Conservation (phyloP, 148 eudicot genomes). For the Vaccinium myrtillus region DNA sequence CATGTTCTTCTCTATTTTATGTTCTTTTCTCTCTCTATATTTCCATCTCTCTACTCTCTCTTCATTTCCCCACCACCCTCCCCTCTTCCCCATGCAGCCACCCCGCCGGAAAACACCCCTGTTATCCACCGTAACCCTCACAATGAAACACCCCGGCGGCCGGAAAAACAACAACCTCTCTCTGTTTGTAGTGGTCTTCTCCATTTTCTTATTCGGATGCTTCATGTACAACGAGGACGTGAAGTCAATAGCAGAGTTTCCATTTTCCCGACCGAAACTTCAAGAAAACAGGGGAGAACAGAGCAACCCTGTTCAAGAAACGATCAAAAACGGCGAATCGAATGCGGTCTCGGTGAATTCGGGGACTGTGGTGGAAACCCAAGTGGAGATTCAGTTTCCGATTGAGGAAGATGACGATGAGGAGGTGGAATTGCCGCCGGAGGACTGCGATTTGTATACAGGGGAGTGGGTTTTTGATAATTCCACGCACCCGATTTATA, state of each 20-base stretch:
- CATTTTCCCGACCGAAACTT: slow-evolving; percentile 53
- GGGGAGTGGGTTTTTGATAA: slow-evolving; percentile 93
- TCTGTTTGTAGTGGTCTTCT: slow-evolving; percentile 56
- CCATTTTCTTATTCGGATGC: slow-evolving; percentile 64
- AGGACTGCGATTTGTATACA: slow-evolving; percentile 73
- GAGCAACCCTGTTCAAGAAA: slow-evolving; percentile 33
- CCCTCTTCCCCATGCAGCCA: slow-evolving; percentile 35
- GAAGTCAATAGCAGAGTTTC: slow-evolving; percentile 82
- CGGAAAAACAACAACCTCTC: slow-evolving; percentile 54
- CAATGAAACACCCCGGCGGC: slow-evolving; percentile 39
- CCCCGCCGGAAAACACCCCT: slow-evolving; percentile 41
- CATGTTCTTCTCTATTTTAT: slow-evolving; percentile 13
- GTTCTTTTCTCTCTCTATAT: slow-evolving; percentile 24
- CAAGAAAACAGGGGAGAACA: slow-evolving; percentile 37
- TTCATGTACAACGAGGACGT: slow-evolving; percentile 92
- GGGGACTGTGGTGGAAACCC: slow-evolving; percentile 31
- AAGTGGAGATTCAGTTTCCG: slow-evolving; percentile 24
- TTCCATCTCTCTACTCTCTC: slow-evolving; percentile 19
- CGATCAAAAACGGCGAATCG: neutral
- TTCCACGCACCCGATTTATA: slow-evolving; percentile 62
- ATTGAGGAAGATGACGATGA: slow-evolving; percentile 47
- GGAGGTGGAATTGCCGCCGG: slow-evolving; percentile 56
- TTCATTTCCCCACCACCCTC: neutral
- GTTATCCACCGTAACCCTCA: slow-evolving; percentile 28
- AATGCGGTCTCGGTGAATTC: slow-evolving; percentile 19